Evolutionary conservation across 768 basidiomycete genomes (phyloP).

Genomic region (Calocybe cyanea): DNA sequence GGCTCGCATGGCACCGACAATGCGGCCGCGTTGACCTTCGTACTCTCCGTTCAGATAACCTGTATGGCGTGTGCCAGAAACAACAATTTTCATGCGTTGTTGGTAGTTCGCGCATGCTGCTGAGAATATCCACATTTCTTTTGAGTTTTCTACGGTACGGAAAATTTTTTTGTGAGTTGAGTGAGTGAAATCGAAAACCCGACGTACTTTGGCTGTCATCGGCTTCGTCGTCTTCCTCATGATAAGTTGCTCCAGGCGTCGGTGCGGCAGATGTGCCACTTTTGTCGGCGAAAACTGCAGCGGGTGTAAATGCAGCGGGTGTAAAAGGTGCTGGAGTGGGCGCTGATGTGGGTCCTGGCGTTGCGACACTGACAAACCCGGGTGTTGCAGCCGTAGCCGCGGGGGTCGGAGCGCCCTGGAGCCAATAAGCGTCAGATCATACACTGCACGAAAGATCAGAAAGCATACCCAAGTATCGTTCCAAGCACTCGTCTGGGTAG

Average conservation of each 20-base stretch:
- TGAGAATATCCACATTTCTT: conserved; percentile 21
- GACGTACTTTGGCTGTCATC: background rate
- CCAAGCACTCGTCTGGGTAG: conserved; percentile 20
- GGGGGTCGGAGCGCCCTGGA: conserved; percentile 50
- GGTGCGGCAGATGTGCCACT: background rate
- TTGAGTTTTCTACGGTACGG: background rate
- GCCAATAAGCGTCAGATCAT: conserved; percentile 4
- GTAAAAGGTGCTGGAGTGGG: conserved; percentile 12
- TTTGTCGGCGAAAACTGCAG: background rate
- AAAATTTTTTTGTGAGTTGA: background rate
- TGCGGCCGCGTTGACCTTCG: conserved; percentile 24
- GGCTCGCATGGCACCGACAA: conserved; percentile 23
- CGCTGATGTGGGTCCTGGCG: conserved; percentile 9
- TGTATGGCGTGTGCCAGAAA: conserved; percentile 12
- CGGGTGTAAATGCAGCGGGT: conserved; percentile 9
- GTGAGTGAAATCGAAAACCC: background rate
- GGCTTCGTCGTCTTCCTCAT: conserved; percentile 6
- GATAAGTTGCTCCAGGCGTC: conserved; percentile 5
- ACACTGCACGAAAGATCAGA: background rate
- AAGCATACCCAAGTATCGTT: conserved; percentile 20
- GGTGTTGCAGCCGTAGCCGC: conserved; percentile 41
- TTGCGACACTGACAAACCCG: conserved; percentile 24
- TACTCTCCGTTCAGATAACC: conserved; percentile 26
- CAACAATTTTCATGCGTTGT: conserved; percentile 14
- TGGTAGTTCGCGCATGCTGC: conserved; percentile 15